Evolutionary conservation across 768 basidiomycete species (phyloP).

Genomic region (Tylopilus rubrobrunneus): DNA sequence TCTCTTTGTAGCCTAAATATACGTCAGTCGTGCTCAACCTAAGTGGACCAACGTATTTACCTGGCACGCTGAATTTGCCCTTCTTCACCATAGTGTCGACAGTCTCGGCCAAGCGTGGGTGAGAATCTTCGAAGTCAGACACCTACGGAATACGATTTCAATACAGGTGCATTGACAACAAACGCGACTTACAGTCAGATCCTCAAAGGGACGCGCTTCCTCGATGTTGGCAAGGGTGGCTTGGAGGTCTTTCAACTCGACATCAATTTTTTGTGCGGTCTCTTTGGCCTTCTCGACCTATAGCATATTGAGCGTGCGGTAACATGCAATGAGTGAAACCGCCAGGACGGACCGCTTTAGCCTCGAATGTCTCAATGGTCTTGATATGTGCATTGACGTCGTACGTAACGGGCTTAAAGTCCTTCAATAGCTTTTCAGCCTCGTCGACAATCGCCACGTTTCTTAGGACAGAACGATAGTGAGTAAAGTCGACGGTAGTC

Average conservation of each 20-base stretch:
- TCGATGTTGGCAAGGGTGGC: slow-evolving; percentile 95
- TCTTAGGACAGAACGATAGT: slow-evolving; percentile 90
- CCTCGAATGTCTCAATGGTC: slow-evolving; percentile 95
- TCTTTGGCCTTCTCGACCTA: slow-evolving; percentile 88
- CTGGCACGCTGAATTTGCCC: slow-evolving; percentile 98
- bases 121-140: slow-evolving; percentile 86
- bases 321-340: background rate
- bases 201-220: slow-evolving; percentile 95
- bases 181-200: slow-evolving; percentile 73
- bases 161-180: background rate
- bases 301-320: background rate
- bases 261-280: slow-evolving; percentile 85
- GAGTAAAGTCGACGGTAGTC: slow-evolving; percentile 82
- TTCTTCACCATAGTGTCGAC: slow-evolving; percentile 96
- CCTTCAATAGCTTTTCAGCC: slow-evolving; percentile 82
- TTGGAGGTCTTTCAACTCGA: slow-evolving; percentile 88
- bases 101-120: slow-evolving; percentile 86
- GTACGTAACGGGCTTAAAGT: slow-evolving; percentile 94
- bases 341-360: slow-evolving; percentile 75
- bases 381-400: slow-evolving; percentile 87
- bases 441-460: slow-evolving; percentile 91
- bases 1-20: slow-evolving; percentile 80
- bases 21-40: background rate
- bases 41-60: slow-evolving; percentile 35
- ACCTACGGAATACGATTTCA: slow-evolving; percentile 43